Percentiles rank a stretch among this genome's conserved stretches.
phyloP scores from a whole-genome alignment of 305 asterid species.

The Solanum hybrid region DNA sequence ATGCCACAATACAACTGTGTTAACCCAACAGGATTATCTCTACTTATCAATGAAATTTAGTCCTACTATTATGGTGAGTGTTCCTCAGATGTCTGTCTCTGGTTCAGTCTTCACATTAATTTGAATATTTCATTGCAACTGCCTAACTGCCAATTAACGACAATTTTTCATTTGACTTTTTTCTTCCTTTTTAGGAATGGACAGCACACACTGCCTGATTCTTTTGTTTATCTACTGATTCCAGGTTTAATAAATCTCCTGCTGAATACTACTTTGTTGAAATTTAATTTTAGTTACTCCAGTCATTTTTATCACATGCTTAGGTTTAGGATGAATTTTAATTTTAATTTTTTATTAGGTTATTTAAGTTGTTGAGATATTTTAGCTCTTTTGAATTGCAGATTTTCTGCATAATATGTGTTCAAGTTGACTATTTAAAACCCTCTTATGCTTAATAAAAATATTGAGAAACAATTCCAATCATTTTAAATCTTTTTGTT shows the following conservation, averaged over 20 bases:
- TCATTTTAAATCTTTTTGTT: not conserved
- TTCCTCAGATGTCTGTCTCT: not conserved
- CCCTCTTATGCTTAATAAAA: not conserved
- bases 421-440: not conserved
- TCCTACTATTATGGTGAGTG: not conserved
- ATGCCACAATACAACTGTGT: not conserved
- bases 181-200: constrained; percentile 44
- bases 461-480: not conserved
- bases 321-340: not conserved
- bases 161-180: constrained; percentile 1
- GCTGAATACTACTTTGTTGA: not conserved
- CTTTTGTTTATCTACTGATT: constrained; percentile 77
- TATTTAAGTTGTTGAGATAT: not conserved
- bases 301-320: not conserved
- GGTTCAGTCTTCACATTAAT: not conserved
- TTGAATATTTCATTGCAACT: not conserved
- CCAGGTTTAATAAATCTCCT: constrained; percentile 46
- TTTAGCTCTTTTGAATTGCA: not conserved
- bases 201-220: constrained; percentile 68
- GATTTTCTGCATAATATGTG: not conserved
- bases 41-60: not conserved
- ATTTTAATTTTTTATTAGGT: not conserved
- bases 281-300: not conserved
- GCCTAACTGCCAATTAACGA: not conserved
- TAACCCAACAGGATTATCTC: not conserved